These are phyloP conservation scores for Lentithecium fluviatile DNA, from an alignment of 495 filamentous ascomycete genomes.

Conservation along the genomic window DNA sequence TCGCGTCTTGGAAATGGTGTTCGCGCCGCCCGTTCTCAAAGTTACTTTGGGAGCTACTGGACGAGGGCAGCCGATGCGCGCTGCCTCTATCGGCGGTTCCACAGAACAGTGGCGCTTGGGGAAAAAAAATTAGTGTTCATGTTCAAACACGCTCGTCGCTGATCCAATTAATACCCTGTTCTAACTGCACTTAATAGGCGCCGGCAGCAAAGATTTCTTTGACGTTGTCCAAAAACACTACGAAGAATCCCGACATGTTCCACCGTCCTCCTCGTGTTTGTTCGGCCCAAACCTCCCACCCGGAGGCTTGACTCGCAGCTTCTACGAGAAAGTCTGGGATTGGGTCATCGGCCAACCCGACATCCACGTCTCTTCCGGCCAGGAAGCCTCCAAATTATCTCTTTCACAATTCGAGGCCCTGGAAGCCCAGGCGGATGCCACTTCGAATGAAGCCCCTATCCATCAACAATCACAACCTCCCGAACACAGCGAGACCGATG, in stretches of 20 bases:
- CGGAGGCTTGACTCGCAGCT: conserved; percentile 47
- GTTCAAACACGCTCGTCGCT: not conserved
- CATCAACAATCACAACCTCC: too few relatives aligned
- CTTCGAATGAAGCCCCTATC: not conserved
- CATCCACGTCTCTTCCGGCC: conserved; percentile 49
- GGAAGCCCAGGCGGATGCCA: conserved; percentile 13
- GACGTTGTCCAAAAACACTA: conserved; percentile 28
- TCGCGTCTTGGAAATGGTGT: not conserved
- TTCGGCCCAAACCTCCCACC: conserved; percentile 28
- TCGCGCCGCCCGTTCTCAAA: too few relatives aligned
- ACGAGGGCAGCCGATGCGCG: too few relatives aligned
- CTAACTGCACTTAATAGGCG: conserved; percentile 27
- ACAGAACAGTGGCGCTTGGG: too few relatives aligned
- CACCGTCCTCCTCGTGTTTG: too few relatives aligned
- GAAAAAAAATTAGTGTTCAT: conserved; percentile 1
- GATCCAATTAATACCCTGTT: too few relatives aligned
- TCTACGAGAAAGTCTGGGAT: conserved; percentile 56
- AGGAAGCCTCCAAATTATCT: conserved; percentile 47
- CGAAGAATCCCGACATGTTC: conserved; percentile 3
- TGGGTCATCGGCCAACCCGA: conserved; percentile 57
- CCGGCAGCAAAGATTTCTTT: conserved; percentile 28
- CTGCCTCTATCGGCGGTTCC: too few relatives aligned
- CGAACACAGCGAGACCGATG: too few relatives aligned
- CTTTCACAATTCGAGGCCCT: conserved; percentile 49
- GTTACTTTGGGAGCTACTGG: too few relatives aligned